phyloP scores from a whole-genome alignment of 257 asterid species.

The Mitragyna speciosa region DNA sequence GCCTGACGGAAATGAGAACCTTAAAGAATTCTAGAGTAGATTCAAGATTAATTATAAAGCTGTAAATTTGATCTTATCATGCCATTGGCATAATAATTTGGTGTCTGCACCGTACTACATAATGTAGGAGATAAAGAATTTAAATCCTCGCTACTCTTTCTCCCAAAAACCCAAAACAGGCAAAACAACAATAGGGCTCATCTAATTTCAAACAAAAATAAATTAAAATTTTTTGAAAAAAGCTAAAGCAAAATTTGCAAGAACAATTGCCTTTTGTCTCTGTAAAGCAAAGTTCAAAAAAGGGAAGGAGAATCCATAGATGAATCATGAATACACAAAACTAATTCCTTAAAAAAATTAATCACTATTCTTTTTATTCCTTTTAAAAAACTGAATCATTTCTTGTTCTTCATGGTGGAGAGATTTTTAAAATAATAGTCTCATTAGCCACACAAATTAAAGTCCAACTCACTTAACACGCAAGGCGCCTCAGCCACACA shows the following conservation, averaged over 20 bases:
- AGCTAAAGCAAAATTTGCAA: not conserved
- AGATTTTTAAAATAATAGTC: not conserved
- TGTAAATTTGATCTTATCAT: too few relatives aligned
- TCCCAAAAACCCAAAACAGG: not conserved
- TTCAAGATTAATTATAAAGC: too few relatives aligned
- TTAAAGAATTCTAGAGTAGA: too few relatives aligned
- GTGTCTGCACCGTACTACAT: too few relatives aligned
- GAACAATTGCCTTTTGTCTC: not conserved
- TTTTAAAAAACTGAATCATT: too few relatives aligned
- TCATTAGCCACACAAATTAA: not conserved
- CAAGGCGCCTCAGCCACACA: slow-evolving; percentile 13
- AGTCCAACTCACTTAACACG: not conserved
- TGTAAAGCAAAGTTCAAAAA: not conserved
- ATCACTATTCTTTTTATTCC: too few relatives aligned
- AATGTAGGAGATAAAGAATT: too few relatives aligned
- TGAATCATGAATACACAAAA: too few relatives aligned
- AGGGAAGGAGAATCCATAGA: not conserved
- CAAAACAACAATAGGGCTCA: too few relatives aligned
- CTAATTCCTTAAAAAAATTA: not conserved
- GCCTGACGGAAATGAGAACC: too few relatives aligned
- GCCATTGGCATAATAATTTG: too few relatives aligned
- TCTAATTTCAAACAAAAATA: too few relatives aligned
- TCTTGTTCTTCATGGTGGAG: not conserved
- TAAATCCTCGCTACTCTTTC: not conserved
- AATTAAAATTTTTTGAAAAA: not conserved